phyloP scores from a whole-genome alignment of 306 rosid species.

The Begonia loranthoides region DNA sequence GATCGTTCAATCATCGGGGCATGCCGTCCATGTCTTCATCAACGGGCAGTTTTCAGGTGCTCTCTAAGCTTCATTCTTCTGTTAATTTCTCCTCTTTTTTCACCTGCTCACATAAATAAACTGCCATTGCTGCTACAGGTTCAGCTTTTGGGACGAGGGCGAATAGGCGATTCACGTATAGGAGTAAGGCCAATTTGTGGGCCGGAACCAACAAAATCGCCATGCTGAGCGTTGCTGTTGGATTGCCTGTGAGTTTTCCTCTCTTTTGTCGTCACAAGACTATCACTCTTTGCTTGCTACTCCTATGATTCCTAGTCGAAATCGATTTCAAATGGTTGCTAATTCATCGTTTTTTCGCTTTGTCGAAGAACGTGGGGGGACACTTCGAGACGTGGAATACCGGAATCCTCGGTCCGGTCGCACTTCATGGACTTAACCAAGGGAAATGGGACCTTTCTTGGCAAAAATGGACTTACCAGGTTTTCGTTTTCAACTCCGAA shows the following conservation, averaged over 20 bases:
- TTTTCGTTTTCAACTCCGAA: conserved; percentile 13
- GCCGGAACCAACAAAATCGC: conserved; percentile 83
- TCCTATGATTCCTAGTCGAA: neutral
- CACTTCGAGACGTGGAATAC: conserved; percentile 92
- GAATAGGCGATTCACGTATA: conserved; percentile 70
- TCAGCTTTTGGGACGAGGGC: conserved; percentile 86
- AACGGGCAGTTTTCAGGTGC: conserved; percentile 83
- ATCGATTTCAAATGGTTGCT: neutral
- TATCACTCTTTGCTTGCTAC: neutral
- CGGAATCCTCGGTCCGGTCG: conserved; percentile 97
- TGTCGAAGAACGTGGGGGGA: conserved; percentile 79
- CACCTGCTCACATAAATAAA: neutral
- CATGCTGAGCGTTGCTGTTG: conserved; percentile 88
- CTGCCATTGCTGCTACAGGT: conserved; percentile 38
- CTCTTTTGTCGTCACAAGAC: conserved; percentile 8
- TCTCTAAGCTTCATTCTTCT: conserved; percentile 2
- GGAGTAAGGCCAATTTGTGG: conserved; percentile 57
- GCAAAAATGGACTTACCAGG: conserved; percentile 99
- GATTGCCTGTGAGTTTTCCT: conserved; percentile 66
- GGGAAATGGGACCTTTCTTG: conserved; percentile 91
- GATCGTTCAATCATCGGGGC: conserved; percentile 85
- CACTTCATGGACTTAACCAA: conserved; percentile 77
- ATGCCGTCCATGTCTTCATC: conserved; percentile 83
- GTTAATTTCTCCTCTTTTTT: too few species aligned
- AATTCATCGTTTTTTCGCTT: conserved; percentile 9